Conservation (phyloP, 495 filamentous ascomycete genomes). For the Lasiosphaeria miniovina region DNA sequence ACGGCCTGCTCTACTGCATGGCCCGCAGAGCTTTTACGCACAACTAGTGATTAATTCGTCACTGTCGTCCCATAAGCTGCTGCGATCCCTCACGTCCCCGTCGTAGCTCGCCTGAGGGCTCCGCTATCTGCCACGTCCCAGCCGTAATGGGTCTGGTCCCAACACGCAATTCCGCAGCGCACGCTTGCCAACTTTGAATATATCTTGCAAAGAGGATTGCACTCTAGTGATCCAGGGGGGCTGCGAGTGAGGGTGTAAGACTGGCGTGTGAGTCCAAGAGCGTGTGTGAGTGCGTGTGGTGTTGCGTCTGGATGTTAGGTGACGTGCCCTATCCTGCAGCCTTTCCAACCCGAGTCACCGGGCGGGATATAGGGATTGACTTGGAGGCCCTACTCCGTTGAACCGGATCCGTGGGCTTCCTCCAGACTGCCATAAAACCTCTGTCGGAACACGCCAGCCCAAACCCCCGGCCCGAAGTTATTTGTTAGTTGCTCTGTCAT, state of each 20-base stretch:
- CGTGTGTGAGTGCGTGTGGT: too few relatives aligned
- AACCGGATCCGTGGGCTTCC: background rate
- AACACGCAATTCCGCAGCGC: background rate
- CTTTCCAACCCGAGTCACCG: too few relatives aligned
- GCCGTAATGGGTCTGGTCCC: background rate
- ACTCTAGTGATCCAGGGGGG: background rate
- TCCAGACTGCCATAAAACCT: background rate
- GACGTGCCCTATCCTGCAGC: too few relatives aligned
- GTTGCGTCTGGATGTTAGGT: too few relatives aligned
- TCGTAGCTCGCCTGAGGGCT: background rate
- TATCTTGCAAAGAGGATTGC: slow-evolving; percentile 4
- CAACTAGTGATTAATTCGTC: too few relatives aligned
- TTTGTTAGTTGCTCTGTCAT: background rate
- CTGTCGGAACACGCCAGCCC: background rate
- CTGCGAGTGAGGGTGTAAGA: too few relatives aligned
- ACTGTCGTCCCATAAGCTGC: too few relatives aligned
- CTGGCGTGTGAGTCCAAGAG: too few relatives aligned
- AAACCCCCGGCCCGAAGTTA: background rate
- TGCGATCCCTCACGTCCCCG: too few relatives aligned
- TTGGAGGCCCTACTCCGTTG: background rate
- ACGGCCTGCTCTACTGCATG: too few relatives aligned
- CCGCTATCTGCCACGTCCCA: background rate
- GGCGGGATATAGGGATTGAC: too few relatives aligned
- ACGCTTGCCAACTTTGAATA: slow-evolving; percentile 13
- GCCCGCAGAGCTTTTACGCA: too few relatives aligned